These are phyloP conservation scores for Barnettozyma sp. DNA, from an alignment of 805 yeast genomes.

Conservation along the genomic window DNA sequence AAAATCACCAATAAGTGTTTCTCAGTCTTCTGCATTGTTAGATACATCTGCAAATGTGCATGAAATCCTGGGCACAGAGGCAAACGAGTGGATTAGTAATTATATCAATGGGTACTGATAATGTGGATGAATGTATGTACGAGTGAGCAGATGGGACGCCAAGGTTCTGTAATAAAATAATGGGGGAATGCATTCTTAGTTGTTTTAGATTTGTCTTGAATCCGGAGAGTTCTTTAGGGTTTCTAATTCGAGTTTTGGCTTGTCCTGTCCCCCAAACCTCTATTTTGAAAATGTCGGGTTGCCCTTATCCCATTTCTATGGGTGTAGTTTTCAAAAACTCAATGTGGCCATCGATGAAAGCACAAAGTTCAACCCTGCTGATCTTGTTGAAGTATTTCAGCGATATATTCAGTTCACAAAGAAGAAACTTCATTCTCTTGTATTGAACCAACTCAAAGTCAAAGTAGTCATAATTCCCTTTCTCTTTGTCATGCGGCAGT, in stretches of 20 bases:
- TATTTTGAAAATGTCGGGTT: too few relatives aligned
- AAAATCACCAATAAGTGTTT: constrained; percentile 1
- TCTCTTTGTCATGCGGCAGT: constrained; percentile 5
- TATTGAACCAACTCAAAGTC: constrained; percentile 53
- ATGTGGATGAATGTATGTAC: background rate
- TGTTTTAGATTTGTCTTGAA: background rate
- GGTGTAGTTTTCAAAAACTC: constrained; percentile 28
- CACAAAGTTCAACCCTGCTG: constrained; percentile 38
- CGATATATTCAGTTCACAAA: constrained; percentile 44
- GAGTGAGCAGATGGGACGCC: too few relatives aligned
- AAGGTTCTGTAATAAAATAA: background rate
- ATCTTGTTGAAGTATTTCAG: constrained; percentile 40
- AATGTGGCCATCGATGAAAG: constrained; percentile 40
- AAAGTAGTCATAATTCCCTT: constrained; percentile 15
- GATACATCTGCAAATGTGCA: constrained; percentile 18
- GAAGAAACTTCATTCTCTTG: constrained; percentile 44
- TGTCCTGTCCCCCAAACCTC: too few relatives aligned
- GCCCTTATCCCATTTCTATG: background rate
- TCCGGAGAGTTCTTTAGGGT: too few relatives aligned
- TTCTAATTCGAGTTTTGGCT: too few relatives aligned
- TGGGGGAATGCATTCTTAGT: background rate
- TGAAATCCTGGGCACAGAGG: constrained; percentile 20
- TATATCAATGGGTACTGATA: constrained; percentile 9
- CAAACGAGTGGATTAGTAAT: constrained; percentile 17
- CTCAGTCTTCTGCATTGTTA: constrained; percentile 6